phyloP scores from a whole-genome alignment of 2,329 filamentous ascomycete species.

The Aspergillus versicolor region DNA sequence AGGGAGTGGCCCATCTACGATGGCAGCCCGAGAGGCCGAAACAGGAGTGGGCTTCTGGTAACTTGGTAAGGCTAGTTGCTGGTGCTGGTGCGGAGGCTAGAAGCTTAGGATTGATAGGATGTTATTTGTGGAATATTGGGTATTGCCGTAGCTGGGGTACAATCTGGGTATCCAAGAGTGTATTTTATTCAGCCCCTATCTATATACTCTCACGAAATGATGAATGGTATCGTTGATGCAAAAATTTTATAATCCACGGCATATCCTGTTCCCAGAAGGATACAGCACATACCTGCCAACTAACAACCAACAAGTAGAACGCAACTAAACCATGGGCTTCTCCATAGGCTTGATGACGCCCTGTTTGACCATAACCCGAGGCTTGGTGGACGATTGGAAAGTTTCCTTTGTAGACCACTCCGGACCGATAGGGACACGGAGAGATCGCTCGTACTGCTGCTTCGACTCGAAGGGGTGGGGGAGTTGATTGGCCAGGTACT shows the following conservation, averaged over 20 bases:
- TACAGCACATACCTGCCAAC: neutral
- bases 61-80: too few species aligned
- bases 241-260: neutral
- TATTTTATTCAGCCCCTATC: neutral
- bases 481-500: constrained; percentile 79
- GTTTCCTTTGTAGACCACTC: constrained; percentile 98
- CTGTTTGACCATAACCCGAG: constrained; percentile 84
- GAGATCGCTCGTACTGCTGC: constrained; percentile 84
- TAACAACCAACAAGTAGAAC: neutral
- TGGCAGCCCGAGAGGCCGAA: too few species aligned
- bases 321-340: constrained; percentile 61
- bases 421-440: constrained; percentile 82
- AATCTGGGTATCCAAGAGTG: neutral
- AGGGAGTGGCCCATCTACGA: too few species aligned
- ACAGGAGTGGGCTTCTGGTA: too few species aligned
- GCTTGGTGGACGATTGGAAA: constrained; percentile 86
- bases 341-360: constrained; percentile 86
- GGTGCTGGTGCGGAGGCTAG: too few species aligned
- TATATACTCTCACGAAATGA: neutral
- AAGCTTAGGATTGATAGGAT: too few species aligned
- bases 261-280: too few species aligned
- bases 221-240: neutral
- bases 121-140: too few species aligned
- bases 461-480: constrained; percentile 87
- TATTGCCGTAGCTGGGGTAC: neutral